A percentile compares a stretch with the other conserved stretches of the same genome.
Evolutionary conservation across 805 yeast species (phyloP).

Genomic region (Tetrapisispora namnaoensis): DNA sequence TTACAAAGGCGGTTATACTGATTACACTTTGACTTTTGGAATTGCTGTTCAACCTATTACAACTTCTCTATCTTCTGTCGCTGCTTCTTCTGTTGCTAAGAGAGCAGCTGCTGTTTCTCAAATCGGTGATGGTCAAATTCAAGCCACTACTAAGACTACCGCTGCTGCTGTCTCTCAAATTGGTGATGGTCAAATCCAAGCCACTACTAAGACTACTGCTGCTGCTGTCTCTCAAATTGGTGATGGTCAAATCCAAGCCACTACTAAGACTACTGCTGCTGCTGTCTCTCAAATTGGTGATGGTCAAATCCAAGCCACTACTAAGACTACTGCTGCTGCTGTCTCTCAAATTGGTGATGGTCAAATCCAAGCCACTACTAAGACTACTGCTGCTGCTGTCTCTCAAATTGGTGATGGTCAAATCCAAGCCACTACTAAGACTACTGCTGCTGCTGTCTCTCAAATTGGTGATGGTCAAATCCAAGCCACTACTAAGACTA

Average conservation of each 20-base stretch:
- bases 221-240: slow-evolving; percentile 31
- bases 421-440: too few relatives aligned
- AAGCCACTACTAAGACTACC: slow-evolving; percentile 27
- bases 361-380: slow-evolving; percentile 11
- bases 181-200: slow-evolving; percentile 27
- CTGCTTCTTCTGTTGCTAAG: slow-evolving; percentile 38
- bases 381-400: slow-evolving; percentile 19
- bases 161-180: slow-evolving; percentile 33
- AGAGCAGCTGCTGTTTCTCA: slow-evolving; percentile 32
- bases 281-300: slow-evolving; percentile 36
- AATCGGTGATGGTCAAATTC: slow-evolving; percentile 41
- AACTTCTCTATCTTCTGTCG: slow-evolving; percentile 27
- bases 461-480: slow-evolving; percentile 38
- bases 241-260: slow-evolving; percentile 37
- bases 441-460: slow-evolving; percentile 28
- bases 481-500: slow-evolving; percentile 31
- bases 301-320: slow-evolving; percentile 31
- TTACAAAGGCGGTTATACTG: slow-evolving; percentile 31
- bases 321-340: slow-evolving; percentile 19
- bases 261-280: slow-evolving; percentile 22
- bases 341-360: slow-evolving; percentile 13
- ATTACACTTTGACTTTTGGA: slow-evolving; percentile 33
- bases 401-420: slow-evolving; percentile 10
- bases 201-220: slow-evolving; percentile 29
- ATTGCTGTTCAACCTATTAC: slow-evolving; percentile 34